Percentiles rank a stretch among this genome's conserved stretches.
Evolutionary conservation across 208 protist genomes (phyloP).

Genomic region (Leishmania arabica): DNA sequence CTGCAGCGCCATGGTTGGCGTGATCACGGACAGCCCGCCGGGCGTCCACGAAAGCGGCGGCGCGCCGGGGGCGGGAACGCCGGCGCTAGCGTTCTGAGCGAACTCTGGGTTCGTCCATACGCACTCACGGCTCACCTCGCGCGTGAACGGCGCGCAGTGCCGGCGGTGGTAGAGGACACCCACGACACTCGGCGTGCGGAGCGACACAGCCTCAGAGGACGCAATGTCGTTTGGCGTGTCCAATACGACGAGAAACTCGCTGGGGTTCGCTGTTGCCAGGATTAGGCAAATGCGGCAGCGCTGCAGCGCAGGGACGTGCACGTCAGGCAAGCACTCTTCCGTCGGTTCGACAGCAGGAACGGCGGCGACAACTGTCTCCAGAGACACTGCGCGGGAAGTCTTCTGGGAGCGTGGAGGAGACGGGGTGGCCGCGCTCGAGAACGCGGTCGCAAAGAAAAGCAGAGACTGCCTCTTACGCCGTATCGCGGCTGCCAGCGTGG

Average conservation of each 20-base stretch:
- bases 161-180: slow-evolving; percentile 39
- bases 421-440: background rate
- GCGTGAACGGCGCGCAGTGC: slow-evolving; percentile 20
- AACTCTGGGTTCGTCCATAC: slow-evolving; percentile 45
- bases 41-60: background rate
- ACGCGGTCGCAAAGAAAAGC: too few relatives aligned
- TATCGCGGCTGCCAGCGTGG: background rate
- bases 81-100: background rate
- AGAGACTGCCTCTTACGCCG: background rate
- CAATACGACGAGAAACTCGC: slow-evolving; percentile 25
- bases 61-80: background rate
- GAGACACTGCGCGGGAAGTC: too few relatives aligned
- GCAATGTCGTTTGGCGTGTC: slow-evolving; percentile 14
- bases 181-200: slow-evolving; percentile 6
- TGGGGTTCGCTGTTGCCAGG: slow-evolving; percentile 7
- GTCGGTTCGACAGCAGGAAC: background rate
- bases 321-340: background rate
- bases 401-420: background rate
- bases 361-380: background rate
- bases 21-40: background rate
- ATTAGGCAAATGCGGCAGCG: slow-evolving; percentile 18
- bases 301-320: slow-evolving; percentile 1
- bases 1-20: slow-evolving; percentile 12
- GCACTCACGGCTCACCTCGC: slow-evolving; percentile 12
- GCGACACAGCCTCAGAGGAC: background rate